These are phyloP conservation scores for Pichia sp. DNA, from an alignment of 1,139 yeast species.

Conservation along the genomic window DNA sequence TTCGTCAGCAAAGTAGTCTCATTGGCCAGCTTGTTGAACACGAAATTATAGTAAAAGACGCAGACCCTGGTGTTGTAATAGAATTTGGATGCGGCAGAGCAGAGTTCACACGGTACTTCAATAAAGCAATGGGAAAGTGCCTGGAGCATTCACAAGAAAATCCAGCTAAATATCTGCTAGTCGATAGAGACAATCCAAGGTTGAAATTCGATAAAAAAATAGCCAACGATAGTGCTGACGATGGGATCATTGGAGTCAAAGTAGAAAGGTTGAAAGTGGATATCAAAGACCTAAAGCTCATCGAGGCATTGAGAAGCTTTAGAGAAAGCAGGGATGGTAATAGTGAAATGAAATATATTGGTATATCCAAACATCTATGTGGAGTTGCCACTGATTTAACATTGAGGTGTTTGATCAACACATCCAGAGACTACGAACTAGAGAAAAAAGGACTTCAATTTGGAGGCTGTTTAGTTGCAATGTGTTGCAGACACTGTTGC, in stretches of 20 bases:
- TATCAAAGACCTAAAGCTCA: conserved; percentile 67
- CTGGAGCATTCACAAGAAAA: conserved; percentile 26
- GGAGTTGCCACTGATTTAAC: conserved; percentile 93
- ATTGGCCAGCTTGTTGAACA: conserved; percentile 59
- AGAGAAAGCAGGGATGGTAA: conserved; percentile 9
- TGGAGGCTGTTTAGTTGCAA: conserved; percentile 72
- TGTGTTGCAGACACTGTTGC: conserved; percentile 93
- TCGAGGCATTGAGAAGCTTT: conserved; percentile 38
- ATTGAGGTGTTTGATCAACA: conserved; percentile 55
- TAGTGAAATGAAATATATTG: conserved; percentile 35
- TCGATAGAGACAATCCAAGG: conserved; percentile 76
- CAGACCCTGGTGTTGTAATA: conserved; percentile 37
- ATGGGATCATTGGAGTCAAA: conserved; percentile 34
- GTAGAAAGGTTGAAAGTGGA: conserved; percentile 63
- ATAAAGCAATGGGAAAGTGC: conserved; percentile 36
- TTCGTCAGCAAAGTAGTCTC: conserved; percentile 75
- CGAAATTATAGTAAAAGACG: conserved; percentile 37
- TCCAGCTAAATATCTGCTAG: conserved; percentile 42
- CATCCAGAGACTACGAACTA: conserved; percentile 7
- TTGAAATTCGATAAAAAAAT: conserved; percentile 76
- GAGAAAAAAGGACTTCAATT: conserved; percentile 16
- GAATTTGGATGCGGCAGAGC: conserved; percentile 94
- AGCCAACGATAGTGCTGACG: conserved; percentile 35
- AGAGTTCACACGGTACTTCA: conserved; percentile 70
- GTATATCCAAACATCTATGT: conserved; percentile 82